Percentiles rank a stretch among this genome's conserved stretches.
phyloP scores from a whole-genome alignment of 441 rosid species.

The Syzygium malaccense region DNA sequence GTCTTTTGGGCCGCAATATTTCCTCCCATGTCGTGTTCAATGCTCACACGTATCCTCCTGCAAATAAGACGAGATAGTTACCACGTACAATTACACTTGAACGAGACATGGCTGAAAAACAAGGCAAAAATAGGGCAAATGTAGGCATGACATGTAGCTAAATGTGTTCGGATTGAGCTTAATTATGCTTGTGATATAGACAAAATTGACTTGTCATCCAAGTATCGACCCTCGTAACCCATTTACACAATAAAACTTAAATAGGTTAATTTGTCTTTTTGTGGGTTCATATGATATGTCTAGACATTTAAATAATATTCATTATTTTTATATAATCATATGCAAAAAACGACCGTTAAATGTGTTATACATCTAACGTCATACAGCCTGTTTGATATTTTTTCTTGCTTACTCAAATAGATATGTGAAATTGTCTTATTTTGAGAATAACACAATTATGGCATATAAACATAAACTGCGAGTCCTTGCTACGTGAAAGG shows the following conservation, averaged over 20 bases:
- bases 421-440: not conserved
- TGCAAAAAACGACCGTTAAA: not conserved
- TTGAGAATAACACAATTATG: not conserved
- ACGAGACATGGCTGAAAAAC: not conserved
- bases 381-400: not conserved
- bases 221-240: not conserved
- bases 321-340: not conserved
- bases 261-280: not conserved
- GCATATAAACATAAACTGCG: not conserved
- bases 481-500: not conserved
- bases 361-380: not conserved
- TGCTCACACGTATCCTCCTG: constrained; percentile 94
- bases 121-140: not conserved
- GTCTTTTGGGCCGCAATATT: constrained; percentile 78
- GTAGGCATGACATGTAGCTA: not conserved
- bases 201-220: not conserved
- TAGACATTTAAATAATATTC: not conserved
- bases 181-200: not conserved
- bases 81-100: not conserved
- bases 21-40: constrained; percentile 95
- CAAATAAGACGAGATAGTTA: constrained; percentile 11
- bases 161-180: not conserved
- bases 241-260: not conserved
- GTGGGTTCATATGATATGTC: not conserved
- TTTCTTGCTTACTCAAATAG: not conserved